Base-by-base conservation (phyloP, 176 grass and related monocot species). In the Carex scoparia region DNA sequence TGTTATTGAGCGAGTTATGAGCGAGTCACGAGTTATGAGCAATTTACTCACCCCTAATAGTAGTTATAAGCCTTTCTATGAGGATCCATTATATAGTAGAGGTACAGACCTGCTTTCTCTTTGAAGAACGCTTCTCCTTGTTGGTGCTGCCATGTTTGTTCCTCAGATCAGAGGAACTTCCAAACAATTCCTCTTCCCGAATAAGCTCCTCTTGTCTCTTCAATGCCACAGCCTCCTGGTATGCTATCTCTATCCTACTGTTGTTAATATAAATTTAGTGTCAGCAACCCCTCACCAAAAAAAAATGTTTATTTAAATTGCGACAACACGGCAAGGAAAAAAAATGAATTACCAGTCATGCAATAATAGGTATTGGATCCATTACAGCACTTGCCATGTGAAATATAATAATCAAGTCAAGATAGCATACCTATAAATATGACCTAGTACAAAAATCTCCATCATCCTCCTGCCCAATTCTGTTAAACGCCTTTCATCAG, bases 201-300 rank as follows among this genome's bases (percentile, higher is more conserved):
- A 99, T 99, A n/a, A 99, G 93, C 81, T 99, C 93, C 81, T 99
- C 96, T 87, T 99, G 96, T 70, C 91, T 94, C 81, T 87, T 95
- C 81, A 99, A 86, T 87, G 96, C 91, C 58, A 99, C 88, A 35
- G 91, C 93, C 86, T 99, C 96, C 79, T 94, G 93, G 81, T 99
- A 91, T 42, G 93, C 88, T 62, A 94, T 91, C 85, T 99, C 96
- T 77, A 99, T 99, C 88, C 88, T 92, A 85, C 93, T 99, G 91
- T 83, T 83, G 67, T 15, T 58, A 65, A 51, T 51, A 65, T 32
- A 69, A 69, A 86, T 88, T 79, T 70, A 61, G 87, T 71, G n/a
- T 77, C 73, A 77, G 23, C 4, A 77, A 77, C 33, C 27, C 73
- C 73, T 77, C 73, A 56, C 51, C 51, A 54, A 30, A 77, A 54